These are phyloP conservation scores for Geranomyces michiganensis DNA, from an alignment of 192 early-diverging fungal genomes.

Conservation along the genomic window DNA sequence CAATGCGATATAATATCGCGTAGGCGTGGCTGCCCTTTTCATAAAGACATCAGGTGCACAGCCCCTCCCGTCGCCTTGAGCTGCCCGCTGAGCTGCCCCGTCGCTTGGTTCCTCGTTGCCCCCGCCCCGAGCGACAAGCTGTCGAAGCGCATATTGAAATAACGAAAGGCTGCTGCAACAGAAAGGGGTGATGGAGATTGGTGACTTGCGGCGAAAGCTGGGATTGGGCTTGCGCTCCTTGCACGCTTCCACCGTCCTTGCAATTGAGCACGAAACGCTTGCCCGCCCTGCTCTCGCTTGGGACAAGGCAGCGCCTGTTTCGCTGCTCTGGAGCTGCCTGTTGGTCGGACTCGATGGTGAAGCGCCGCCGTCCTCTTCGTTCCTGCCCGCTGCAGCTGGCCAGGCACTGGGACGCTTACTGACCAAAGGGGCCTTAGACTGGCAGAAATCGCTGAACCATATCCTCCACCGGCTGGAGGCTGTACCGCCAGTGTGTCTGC, in stretches of 20 bases:
- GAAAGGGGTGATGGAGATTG: background rate
- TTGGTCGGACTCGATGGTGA: background rate
- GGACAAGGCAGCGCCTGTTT: background rate
- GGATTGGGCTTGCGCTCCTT: conserved; percentile 13
- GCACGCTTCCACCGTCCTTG: conserved; percentile 6
- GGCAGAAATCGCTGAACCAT: conserved; percentile 14
- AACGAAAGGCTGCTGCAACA: too few species aligned
- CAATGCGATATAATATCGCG: too few species aligned
- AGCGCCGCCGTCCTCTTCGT: background rate
- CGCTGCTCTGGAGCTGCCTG: conserved; percentile 17
- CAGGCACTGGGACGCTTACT: conserved; percentile 18
- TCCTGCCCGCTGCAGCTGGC: conserved; percentile 17
- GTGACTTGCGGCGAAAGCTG: conserved; percentile 19
- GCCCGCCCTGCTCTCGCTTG: background rate
- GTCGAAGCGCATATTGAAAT: too few species aligned
- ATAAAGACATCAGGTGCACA: too few species aligned
- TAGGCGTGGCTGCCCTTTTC: too few species aligned
- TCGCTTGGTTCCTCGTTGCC: too few species aligned
- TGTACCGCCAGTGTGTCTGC: background rate
- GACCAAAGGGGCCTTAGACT: conserved; percentile 19
- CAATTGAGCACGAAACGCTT: background rate
- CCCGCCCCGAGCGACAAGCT: too few species aligned
- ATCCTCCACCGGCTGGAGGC: conserved; percentile 16
- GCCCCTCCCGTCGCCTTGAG: too few species aligned
- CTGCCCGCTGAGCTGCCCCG: too few species aligned